Evolutionary conservation across 1,284 basidiomycete species (phyloP).

Genomic region (Ustilago sp.): DNA sequence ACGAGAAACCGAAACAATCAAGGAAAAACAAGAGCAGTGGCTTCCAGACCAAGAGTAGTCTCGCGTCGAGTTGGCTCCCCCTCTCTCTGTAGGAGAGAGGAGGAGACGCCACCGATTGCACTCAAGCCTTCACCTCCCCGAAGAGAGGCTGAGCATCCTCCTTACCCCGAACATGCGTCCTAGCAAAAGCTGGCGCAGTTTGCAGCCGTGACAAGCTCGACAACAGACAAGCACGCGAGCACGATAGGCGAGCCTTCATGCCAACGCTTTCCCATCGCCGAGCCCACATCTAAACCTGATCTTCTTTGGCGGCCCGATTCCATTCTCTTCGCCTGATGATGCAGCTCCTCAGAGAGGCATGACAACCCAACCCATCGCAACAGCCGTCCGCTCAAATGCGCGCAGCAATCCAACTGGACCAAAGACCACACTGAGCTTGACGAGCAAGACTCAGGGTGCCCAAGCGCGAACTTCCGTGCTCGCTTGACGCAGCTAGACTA

Average conservation of each 20-base stretch:
- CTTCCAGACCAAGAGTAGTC: slow-evolving; percentile 67
- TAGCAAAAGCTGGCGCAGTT: slow-evolving; percentile 44
- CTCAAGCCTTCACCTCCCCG: slow-evolving; percentile 59
- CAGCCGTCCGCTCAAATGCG: slow-evolving; percentile 11
- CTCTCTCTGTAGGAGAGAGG: slow-evolving; percentile 10
- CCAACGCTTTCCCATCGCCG: background rate
- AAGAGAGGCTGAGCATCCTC: slow-evolving; percentile 50
- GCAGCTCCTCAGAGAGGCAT: slow-evolving; percentile 25
- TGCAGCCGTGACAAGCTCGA: slow-evolving; percentile 22
- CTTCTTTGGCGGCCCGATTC: slow-evolving; percentile 55
- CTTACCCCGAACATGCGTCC: slow-evolving; percentile 48
- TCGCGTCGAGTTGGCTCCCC: slow-evolving; percentile 65
- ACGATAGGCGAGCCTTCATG: background rate
- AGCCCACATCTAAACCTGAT: slow-evolving; percentile 29
- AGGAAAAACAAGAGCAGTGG: slow-evolving; percentile 11
- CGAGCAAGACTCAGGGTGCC: slow-evolving; percentile 25
- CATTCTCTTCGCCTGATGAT: slow-evolving; percentile 45
- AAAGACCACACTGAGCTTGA: slow-evolving; percentile 19
- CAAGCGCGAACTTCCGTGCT: slow-evolving; percentile 24
- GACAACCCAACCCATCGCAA: slow-evolving; percentile 7
- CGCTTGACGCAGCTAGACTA: slow-evolving; percentile 23
- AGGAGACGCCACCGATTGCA: slow-evolving; percentile 68
- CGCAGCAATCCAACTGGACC: slow-evolving; percentile 5
- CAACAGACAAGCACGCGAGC: background rate
- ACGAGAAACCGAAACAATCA: slow-evolving; percentile 8